Conservation (phyloP, 257 asterid genomes). For the Solanum ossicruentum region DNA sequence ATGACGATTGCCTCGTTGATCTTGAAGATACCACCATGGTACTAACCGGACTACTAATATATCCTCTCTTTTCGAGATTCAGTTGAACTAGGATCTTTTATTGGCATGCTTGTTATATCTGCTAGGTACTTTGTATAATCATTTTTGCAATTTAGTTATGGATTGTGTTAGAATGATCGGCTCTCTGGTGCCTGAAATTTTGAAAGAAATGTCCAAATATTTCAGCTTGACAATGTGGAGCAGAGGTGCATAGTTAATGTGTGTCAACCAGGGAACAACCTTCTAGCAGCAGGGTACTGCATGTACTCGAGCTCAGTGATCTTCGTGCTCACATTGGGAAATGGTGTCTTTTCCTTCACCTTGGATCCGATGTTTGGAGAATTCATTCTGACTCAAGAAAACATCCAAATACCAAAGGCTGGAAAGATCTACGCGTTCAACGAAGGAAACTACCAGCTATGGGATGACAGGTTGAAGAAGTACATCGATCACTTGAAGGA, state of each 20-base stretch:
- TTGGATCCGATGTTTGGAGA: conserved; percentile 64
- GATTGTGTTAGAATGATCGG: background rate
- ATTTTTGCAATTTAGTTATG: background rate
- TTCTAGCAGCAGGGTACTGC: conserved; percentile 83
- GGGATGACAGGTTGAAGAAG: conserved; percentile 55
- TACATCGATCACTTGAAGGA: conserved; percentile 59
- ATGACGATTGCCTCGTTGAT: conserved; percentile 76
- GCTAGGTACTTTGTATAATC: background rate
- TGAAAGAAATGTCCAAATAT: background rate
- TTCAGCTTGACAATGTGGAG: conserved; percentile 48
- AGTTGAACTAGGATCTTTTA: background rate
- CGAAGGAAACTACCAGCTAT: conserved; percentile 76
- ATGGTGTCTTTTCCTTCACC: conserved; percentile 53
- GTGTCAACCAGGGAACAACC: conserved; percentile 85
- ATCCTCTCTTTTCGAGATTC: background rate
- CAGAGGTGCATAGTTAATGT: conserved; percentile 62
- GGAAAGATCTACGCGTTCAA: conserved; percentile 68
- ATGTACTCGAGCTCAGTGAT: conserved; percentile 67
- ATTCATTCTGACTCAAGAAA: conserved; percentile 60
- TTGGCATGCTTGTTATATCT: background rate
- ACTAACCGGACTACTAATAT: background rate
- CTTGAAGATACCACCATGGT: conserved; percentile 47
- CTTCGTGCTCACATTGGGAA: conserved; percentile 59
- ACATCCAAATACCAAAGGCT: conserved; percentile 49
- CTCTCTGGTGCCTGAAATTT: background rate